Evolutionary conservation across 1,284 basidiomycete genomes (phyloP).

Genomic region (Chondrostereum purpureum): DNA sequence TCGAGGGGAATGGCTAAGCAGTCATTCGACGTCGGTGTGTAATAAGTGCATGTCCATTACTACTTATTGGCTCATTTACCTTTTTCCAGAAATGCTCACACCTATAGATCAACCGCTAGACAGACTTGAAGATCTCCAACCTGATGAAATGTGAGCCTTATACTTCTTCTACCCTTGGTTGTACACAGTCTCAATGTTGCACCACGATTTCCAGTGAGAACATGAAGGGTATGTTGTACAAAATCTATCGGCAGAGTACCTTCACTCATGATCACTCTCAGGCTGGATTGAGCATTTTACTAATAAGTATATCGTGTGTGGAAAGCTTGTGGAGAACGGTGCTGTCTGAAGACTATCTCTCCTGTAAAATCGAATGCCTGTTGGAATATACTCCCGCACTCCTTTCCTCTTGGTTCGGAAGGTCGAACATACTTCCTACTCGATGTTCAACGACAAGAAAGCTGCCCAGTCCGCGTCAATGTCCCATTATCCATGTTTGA

Average conservation of each 20-base stretch:
- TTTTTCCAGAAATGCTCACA: slow-evolving; percentile 76
- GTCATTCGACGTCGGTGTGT: slow-evolving; percentile 81
- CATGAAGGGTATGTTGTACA: slow-evolving; percentile 60
- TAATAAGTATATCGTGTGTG: slow-evolving; percentile 83
- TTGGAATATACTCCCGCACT: too few species aligned
- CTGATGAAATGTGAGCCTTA: slow-evolving; percentile 73
- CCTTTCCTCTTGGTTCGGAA: too few species aligned
- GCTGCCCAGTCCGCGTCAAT: too few species aligned
- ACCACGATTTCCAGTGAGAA: slow-evolving; percentile 59
- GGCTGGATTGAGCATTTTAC: slow-evolving; percentile 90
- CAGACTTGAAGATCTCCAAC: slow-evolving; percentile 69
- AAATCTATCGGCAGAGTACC: too few species aligned
- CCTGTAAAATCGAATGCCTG: too few species aligned
- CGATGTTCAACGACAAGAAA: too few species aligned
- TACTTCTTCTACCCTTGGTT: not conserved
- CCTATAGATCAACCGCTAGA: slow-evolving; percentile 83
- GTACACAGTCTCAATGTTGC: slow-evolving; percentile 3
- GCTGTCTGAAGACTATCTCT: too few species aligned
- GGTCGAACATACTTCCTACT: too few species aligned
- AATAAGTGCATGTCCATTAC: not conserved
- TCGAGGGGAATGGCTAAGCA: slow-evolving; percentile 96
- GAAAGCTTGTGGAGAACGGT: slow-evolving; percentile 75
- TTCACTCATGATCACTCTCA: slow-evolving; percentile 19
- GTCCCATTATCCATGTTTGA: too few species aligned
- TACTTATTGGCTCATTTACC: slow-evolving; percentile 3